phyloP scores from a whole-genome alignment of 1,284 basidiomycete genomes.

The Ustilago trichophora region DNA sequence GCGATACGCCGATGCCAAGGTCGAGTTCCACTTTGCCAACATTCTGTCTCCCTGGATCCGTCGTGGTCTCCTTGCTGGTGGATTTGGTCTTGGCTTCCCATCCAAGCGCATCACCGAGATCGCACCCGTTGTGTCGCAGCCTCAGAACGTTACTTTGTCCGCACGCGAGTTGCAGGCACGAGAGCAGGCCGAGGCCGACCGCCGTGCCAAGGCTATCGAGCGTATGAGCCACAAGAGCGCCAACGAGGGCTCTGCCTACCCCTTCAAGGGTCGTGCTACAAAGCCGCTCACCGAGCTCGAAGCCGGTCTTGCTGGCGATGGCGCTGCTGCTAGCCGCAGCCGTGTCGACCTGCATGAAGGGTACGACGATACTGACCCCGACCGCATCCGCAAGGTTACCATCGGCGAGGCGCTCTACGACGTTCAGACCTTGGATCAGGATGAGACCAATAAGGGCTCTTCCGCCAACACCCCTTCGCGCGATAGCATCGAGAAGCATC shows the following conservation, averaged over 20 bases:
- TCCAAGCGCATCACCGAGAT: conserved; percentile 49
- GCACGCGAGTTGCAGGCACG: conserved; percentile 30
- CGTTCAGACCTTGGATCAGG: conserved; percentile 14
- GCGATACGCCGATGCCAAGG: conserved; percentile 80
- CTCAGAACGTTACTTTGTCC: conserved; percentile 28
- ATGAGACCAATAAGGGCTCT: neutral
- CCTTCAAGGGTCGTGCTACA: conserved; percentile 24
- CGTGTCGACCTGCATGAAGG: conserved; percentile 68
- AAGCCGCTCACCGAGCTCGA: conserved; percentile 58
- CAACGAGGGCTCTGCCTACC: conserved; percentile 40
- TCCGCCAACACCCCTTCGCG: conserved; percentile 6
- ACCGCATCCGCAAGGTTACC: conserved; percentile 59
- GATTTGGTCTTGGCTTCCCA: conserved; percentile 42
- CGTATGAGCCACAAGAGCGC: conserved; percentile 36
- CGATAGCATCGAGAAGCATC: conserved; percentile 28
- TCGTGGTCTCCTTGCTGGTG: conserved; percentile 53
- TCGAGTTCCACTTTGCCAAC: conserved; percentile 87
- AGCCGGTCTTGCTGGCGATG: conserved; percentile 68
- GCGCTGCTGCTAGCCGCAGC: conserved; percentile 58
- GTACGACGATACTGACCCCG: conserved; percentile 67
- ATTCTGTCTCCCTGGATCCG: conserved; percentile 94
- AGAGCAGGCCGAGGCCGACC: conserved; percentile 28
- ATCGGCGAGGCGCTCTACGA: conserved; percentile 30
- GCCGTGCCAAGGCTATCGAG: conserved; percentile 38
- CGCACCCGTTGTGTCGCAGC: conserved; percentile 75